These are phyloP conservation scores for Colletotrichum eleusines DNA, from an alignment of 2,329 filamentous ascomycete genomes.

Conservation along the genomic window DNA sequence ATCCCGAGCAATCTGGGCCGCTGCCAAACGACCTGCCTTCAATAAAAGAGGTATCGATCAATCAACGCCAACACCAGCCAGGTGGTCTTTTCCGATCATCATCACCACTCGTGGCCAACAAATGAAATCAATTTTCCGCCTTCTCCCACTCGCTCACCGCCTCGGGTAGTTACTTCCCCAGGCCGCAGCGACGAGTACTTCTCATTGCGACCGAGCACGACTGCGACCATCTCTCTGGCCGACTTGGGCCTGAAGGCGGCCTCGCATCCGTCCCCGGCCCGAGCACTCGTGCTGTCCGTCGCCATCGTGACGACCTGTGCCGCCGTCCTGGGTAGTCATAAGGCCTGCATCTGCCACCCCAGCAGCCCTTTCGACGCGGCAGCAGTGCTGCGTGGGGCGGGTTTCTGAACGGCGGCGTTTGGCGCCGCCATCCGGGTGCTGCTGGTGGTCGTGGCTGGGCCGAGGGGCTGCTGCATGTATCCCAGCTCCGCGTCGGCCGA, in stretches of 20 bases:
- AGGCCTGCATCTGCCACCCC: conserved; percentile 32
- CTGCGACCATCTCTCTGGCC: conserved; percentile 11
- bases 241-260: neutral
- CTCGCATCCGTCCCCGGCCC: neutral
- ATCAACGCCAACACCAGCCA: neutral
- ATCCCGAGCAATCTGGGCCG: neutral
- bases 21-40: neutral
- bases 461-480: conserved; percentile 38
- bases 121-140: neutral
- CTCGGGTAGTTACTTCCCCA: neutral
- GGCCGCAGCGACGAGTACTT: neutral
- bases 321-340: conserved; percentile 36
- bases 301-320: conserved; percentile 37
- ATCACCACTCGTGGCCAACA: neutral
- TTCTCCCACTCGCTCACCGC: neutral
- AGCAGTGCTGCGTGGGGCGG: neutral
- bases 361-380: conserved; percentile 3
- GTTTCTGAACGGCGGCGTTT: neutral
- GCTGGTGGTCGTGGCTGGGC: conserved; percentile 23
- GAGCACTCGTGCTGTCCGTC: conserved; percentile 8
- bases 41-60: neutral
- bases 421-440: neutral
- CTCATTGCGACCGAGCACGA: conserved; percentile 14
- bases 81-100: too few relatives aligned
- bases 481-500: conserved; percentile 34